Percentiles rank a stretch among this genome's conserved stretches.
These are phyloP conservation scores for Cladosporium austrohemisphaericum DNA, from an alignment of 2,329 filamentous ascomycete species.

Conservation along the genomic window DNA sequence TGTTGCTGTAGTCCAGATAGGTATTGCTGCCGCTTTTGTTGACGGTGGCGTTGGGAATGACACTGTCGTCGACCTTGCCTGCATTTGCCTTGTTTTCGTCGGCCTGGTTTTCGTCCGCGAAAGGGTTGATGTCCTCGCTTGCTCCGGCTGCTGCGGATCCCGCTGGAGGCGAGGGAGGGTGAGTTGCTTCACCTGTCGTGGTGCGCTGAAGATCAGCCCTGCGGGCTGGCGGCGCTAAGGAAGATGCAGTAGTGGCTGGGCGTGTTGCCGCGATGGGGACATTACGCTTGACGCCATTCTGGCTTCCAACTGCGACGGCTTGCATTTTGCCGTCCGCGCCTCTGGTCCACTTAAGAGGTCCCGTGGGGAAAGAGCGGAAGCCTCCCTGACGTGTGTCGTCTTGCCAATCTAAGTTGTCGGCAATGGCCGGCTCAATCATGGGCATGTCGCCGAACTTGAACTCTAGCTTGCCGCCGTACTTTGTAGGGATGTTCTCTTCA, in stretches of 20 bases:
- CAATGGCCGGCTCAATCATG: slow-evolving; percentile 59
- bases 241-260: slow-evolving; percentile 25
- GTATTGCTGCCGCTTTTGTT: neutral
- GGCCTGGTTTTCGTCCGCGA: neutral
- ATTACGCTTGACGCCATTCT: slow-evolving; percentile 39
- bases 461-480: slow-evolving; percentile 83
- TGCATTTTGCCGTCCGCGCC: slow-evolving; percentile 41
- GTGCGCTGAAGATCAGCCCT: slow-evolving; percentile 12
- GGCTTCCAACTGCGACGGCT: slow-evolving; percentile 43
- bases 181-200: slow-evolving; percentile 20
- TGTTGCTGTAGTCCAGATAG: slow-evolving; percentile 4
- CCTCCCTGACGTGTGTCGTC: slow-evolving; percentile 25
- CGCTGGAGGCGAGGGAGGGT: slow-evolving; percentile 22
- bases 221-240: slow-evolving; percentile 23
- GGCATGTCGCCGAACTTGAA: slow-evolving; percentile 75
- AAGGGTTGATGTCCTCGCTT: slow-evolving; percentile 6
- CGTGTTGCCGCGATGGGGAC: slow-evolving; percentile 39
- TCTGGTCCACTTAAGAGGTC: slow-evolving; percentile 46
- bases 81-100: slow-evolving; percentile 7
- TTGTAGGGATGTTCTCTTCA: slow-evolving; percentile 75
- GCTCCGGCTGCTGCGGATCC: too few relatives aligned
- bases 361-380: slow-evolving; percentile 44
- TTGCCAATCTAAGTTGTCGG: slow-evolving; percentile 41
- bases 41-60: neutral
- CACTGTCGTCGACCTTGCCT: slow-evolving; percentile 14